These are phyloP conservation scores for Zea luxurians DNA, from an alignment of 176 grass and related monocot genomes.

Conservation along the genomic window DNA sequence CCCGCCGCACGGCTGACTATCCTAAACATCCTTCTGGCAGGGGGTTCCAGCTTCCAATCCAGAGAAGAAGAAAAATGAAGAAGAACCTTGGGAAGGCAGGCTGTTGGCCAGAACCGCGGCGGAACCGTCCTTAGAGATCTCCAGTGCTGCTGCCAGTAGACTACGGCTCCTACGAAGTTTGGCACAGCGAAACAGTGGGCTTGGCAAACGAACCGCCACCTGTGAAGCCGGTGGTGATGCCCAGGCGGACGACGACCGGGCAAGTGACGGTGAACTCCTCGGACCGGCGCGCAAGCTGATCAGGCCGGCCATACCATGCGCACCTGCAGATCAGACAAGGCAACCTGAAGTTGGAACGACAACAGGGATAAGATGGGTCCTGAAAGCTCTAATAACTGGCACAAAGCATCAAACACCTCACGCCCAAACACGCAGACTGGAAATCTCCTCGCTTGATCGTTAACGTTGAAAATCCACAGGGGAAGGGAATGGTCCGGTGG, in stretches of 20 bases:
- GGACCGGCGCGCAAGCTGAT: not conserved
- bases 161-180: not conserved
- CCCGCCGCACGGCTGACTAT: not conserved
- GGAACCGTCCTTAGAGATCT: constrained; percentile 21
- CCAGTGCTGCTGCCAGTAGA: not conserved
- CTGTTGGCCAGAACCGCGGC: constrained; percentile 6
- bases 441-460: too few species aligned
- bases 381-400: not conserved
- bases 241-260: not conserved
- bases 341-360: too few species aligned
- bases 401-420: too few species aligned
- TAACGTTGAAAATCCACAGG: too few species aligned
- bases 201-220: not conserved
- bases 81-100: constrained; percentile 42
- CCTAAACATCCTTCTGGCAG: constrained; percentile 12
- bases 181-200: not conserved
- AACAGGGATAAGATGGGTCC: not conserved
- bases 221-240: not conserved
- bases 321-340: constrained; percentile 17
- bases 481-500: not conserved
- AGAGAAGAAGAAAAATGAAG: not conserved
- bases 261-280: not conserved
- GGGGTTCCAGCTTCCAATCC: not conserved
- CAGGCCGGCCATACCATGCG: constrained; percentile 18
- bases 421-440: too few species aligned